phyloP scores from a whole-genome alignment of 2,329 filamentous ascomycete genomes.

The Cercospora citrullina region DNA sequence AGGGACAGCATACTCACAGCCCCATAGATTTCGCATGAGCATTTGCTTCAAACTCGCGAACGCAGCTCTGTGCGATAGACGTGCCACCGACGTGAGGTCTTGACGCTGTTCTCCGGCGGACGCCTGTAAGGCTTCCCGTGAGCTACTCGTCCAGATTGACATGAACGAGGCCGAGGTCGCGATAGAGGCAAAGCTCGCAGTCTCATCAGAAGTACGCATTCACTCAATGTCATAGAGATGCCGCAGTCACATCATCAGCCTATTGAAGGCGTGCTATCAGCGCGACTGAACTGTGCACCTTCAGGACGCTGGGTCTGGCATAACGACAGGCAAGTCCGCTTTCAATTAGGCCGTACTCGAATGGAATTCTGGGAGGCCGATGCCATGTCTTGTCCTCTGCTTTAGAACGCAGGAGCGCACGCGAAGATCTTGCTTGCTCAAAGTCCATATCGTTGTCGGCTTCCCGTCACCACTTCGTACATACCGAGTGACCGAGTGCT shows the following conservation, averaged over 20 bases:
- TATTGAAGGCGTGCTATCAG: neutral
- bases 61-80: neutral
- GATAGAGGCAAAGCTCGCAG: neutral
- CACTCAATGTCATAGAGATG: neutral
- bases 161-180: neutral
- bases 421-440: neutral
- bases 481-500: neutral
- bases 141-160: neutral
- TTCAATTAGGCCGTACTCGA: neutral
- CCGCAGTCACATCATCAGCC: neutral
- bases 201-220: neutral
- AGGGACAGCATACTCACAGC: neutral
- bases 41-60: neutral
- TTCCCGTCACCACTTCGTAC: neutral
- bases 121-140: neutral
- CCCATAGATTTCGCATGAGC: neutral
- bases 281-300: neutral
- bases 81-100: neutral
- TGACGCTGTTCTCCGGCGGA: neutral
- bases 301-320: neutral
- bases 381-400: neutral
- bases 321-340: neutral
- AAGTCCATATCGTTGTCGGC: neutral
- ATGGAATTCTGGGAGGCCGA: neutral
- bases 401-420: neutral